Percentiles rank a stretch among this genome's conserved stretches.
Evolutionary conservation across 495 filamentous ascomycete species (phyloP).

Genomic region (Choiromyces venosus): DNA sequence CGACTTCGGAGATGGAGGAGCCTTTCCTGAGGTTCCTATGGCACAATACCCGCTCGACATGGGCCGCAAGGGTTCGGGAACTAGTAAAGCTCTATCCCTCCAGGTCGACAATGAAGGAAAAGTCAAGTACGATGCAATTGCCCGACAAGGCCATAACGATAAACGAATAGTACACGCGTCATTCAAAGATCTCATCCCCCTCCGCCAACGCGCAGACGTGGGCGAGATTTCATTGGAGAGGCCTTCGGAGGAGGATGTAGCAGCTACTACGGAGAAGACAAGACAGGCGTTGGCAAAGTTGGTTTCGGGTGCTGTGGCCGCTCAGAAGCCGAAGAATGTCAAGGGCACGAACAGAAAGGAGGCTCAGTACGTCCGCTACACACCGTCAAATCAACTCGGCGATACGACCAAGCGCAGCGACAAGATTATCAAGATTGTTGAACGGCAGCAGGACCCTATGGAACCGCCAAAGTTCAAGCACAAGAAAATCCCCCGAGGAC

Average conservation of each 20-base stretch:
- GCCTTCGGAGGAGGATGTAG: constrained; percentile 77
- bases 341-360: constrained; percentile 69
- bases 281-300: constrained; percentile 74
- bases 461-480: constrained; percentile 98
- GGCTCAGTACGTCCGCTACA: constrained; percentile 92
- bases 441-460: constrained; percentile 91
- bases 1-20: constrained; percentile 94
- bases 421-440: constrained; percentile 97
- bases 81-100: constrained; percentile 80
- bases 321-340: constrained; percentile 94
- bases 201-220: constrained; percentile 87
- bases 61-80: constrained; percentile 68
- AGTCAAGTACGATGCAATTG: constrained; percentile 95
- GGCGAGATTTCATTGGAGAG: constrained; percentile 87
- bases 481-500: constrained; percentile 94
- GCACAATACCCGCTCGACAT: constrained; percentile 95
- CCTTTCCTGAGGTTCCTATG: constrained; percentile 88
- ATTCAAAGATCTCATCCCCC: constrained; percentile 94
- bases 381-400: constrained; percentile 94
- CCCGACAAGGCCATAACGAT: constrained; percentile 77
- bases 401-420: constrained; percentile 82
- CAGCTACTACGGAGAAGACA: constrained; percentile 76
- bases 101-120: constrained; percentile 88
- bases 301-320: constrained; percentile 76
- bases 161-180: constrained; percentile 83